Evolutionary conservation across 768 basidiomycete genomes (phyloP), one percentile per base, ranked within the genome.

Genomic region (Lactifluus volemus): DNA sequence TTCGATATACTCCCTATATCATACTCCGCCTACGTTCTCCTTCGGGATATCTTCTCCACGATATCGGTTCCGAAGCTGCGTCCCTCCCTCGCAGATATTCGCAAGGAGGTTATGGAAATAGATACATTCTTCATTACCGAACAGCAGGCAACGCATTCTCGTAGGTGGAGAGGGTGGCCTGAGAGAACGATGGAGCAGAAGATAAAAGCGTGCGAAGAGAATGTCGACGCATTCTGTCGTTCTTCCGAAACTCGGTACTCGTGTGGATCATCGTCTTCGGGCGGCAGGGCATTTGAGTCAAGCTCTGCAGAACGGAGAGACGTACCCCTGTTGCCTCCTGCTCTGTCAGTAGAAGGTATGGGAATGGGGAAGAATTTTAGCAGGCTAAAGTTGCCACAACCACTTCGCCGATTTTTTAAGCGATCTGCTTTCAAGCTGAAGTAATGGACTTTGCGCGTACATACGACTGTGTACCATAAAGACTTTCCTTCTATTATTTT

Each of bases 51-150:
- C 61, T 92, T 94, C 74, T 72, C 76, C 14, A 71, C 85, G 49
- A 82, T 88, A 68, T 84, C 89, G 3, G 60, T 73, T 25, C 25
- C 2, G 1, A 25, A 2, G 1, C 66, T 71, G 21, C 85, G 90
- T 25, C 83, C 88, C 53, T 75, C 81, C 14, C 74, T 95, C 47
- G 72, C 75, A 3, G 79, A 84, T 9, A 76, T 95, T 4, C 80
- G 85, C 32, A 63, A 70, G 52, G 79, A 79, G 55, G 77, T 95
- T 66, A 64, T 80, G 17, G 70, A 71, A 7, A 73, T 88, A 29
- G 77, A 82, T 36, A 79, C 81, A 4, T 86, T 92, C 76, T 86
- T 82, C 69, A 75, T 81, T 75, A 74, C 75, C 21, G 77, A 80
- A 19, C 73, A 74, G 42, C 81, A 84, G 64, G 61, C 55, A 0